Evolutionary conservation across 1,284 basidiomycete species (phyloP).

Genomic region (Ganoderma resinaceum): DNA sequence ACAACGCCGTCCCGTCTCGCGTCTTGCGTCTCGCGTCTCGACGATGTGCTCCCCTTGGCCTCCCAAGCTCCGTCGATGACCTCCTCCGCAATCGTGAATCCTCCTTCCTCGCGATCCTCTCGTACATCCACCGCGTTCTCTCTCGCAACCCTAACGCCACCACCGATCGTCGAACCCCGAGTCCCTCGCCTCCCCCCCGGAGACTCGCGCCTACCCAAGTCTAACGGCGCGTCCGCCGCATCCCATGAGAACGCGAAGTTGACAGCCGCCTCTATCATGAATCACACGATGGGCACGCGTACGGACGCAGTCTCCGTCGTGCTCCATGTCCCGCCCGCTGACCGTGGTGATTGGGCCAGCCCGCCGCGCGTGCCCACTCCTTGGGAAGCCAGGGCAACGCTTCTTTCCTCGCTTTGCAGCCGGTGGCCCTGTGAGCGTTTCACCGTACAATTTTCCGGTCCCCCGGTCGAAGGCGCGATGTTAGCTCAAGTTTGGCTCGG

Average conservation of each 20-base stretch:
- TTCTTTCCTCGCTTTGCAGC: slow-evolving; percentile 15
- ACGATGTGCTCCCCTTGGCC: not conserved
- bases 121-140: not conserved
- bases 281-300: slow-evolving; percentile 33
- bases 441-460: not conserved
- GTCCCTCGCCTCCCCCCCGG: slow-evolving; percentile 8
- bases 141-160: not conserved
- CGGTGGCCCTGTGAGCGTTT: slow-evolving; percentile 17
- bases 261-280: slow-evolving; percentile 29
- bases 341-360: slow-evolving; percentile 25
- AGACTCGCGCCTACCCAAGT: slow-evolving; percentile 2
- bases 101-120: not conserved
- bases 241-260: slow-evolving; percentile 26
- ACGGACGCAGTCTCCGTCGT: slow-evolving; percentile 21
- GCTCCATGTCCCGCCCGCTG: slow-evolving; percentile 26
- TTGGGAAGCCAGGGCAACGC: slow-evolving; percentile 17
- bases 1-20: no score
- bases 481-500: not conserved
- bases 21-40: not conserved
- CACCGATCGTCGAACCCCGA: not conserved
- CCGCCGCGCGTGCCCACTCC: slow-evolving; percentile 16
- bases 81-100: slow-evolving; percentile 6
- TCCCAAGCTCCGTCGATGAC: slow-evolving; percentile 2
- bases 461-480: not conserved
- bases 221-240: slow-evolving; percentile 2